Conservation (phyloP, 2,329 filamentous ascomycete species). For the Fusarium proliferatum region DNA sequence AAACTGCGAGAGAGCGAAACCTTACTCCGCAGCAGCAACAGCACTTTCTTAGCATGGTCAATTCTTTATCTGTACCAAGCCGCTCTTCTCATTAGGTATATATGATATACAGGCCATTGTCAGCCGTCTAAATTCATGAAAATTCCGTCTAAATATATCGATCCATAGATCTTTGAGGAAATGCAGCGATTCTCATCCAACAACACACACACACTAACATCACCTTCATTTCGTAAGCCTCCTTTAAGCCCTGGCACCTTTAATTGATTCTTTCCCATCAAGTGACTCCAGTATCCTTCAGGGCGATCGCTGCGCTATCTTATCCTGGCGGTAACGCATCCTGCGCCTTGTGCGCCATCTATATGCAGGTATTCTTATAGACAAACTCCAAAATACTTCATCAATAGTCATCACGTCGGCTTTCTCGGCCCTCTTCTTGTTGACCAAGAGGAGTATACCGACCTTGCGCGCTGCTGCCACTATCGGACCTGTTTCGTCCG, state of each 20-base stretch:
- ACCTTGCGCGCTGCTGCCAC: constrained; percentile 54
- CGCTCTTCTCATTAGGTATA: constrained; percentile 20
- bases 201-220: constrained; percentile 7
- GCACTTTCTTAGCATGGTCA: neutral
- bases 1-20: neutral
- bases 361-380: constrained; percentile 52
- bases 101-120: constrained; percentile 27
- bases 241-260: neutral
- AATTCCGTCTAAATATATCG: constrained; percentile 36
- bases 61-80: neutral
- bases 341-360: constrained; percentile 47
- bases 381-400: constrained; percentile 36
- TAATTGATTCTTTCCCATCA: constrained; percentile 12
- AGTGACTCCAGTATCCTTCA: constrained; percentile 23
- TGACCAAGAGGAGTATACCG: constrained; percentile 57
- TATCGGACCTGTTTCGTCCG: constrained; percentile 53
- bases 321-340: constrained; percentile 34
- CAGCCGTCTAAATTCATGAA: constrained; percentile 32
- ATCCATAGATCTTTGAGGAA: constrained; percentile 25
- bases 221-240: constrained; percentile 24
- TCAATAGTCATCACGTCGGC: constrained; percentile 43
- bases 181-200: constrained; percentile 16
- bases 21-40: neutral
- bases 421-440: constrained; percentile 52
- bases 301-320: constrained; percentile 13